Conservation (phyloP, 2,329 filamentous ascomycete genomes). For the Sporothrix curviconia region DNA sequence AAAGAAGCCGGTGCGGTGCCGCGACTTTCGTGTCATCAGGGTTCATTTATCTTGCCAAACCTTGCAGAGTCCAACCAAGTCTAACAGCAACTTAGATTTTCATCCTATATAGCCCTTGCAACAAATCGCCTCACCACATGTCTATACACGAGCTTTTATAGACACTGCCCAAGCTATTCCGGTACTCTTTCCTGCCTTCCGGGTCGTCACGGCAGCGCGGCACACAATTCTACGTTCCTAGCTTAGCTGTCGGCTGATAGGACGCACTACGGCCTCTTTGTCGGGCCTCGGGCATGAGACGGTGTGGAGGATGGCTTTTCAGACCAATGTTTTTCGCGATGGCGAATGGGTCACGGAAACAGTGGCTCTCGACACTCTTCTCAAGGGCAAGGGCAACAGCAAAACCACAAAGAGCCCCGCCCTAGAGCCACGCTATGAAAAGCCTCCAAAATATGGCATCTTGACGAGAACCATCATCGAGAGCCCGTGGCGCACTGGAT, state of each 20-base stretch:
- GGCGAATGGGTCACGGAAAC: conserved; percentile 53
- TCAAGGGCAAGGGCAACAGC: conserved; percentile 30
- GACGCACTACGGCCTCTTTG: background rate
- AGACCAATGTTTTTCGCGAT: conserved; percentile 47
- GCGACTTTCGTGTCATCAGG: background rate
- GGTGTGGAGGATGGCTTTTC: conserved; percentile 39
- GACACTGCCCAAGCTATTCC: background rate
- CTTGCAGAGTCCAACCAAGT: background rate
- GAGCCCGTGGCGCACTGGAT: conserved; percentile 73
- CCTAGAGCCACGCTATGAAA: conserved; percentile 23
- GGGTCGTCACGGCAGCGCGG: background rate
- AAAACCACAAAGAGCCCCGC: conserved; percentile 27
- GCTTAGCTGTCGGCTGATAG: background rate
- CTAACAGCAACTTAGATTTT: background rate
- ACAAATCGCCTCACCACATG: background rate
- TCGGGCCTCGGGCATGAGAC: conserved; percentile 7
- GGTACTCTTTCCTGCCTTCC: background rate
- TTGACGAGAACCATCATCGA: conserved; percentile 71
- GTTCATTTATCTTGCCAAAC: background rate
- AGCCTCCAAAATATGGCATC: conserved; percentile 57
- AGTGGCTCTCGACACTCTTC: conserved; percentile 38
- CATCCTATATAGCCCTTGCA: background rate
- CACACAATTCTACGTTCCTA: background rate
- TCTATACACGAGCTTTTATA: background rate
- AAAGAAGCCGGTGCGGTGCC: background rate